phyloP scores from a whole-genome alignment of 2,329 filamentous ascomycete genomes.

The Stromatinia cepivora region DNA sequence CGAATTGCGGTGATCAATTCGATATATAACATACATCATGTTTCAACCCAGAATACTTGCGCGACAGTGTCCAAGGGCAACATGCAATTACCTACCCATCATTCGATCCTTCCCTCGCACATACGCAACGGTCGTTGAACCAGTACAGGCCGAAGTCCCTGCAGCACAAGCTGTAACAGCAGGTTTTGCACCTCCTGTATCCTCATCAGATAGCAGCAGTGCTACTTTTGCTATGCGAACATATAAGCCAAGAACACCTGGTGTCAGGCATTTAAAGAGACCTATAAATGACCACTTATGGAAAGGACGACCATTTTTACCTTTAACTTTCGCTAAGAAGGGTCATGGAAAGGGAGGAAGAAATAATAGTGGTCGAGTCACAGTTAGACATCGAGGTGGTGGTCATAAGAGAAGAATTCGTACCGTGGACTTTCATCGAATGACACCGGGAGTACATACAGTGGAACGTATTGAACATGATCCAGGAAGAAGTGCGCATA shows the following conservation, averaged over 20 bases:
- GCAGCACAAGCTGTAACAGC: conserved; percentile 42
- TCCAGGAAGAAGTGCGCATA: conserved; percentile 87
- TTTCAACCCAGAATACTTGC: conserved; percentile 65
- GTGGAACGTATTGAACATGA: conserved; percentile 97
- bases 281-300: conserved; percentile 96
- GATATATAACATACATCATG: conserved; percentile 47
- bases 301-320: conserved; percentile 83
- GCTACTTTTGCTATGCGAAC: conserved; percentile 60
- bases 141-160: conserved; percentile 42
- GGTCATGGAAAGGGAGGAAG: conserved; percentile 90
- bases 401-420: conserved; percentile 90
- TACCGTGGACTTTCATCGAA: conserved; percentile 84
- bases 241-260: conserved; percentile 91
- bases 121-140: conserved; percentile 52
- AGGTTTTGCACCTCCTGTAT: conserved; percentile 48
- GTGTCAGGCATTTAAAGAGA: conserved; percentile 84
- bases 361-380: conserved; percentile 83
- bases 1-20: conserved; percentile 16
- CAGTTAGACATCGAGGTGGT: conserved; percentile 87
- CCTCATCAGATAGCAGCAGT: conserved; percentile 43
- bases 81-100: conserved; percentile 50
- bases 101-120: conserved; percentile 47
- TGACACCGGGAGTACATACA: conserved; percentile 74
- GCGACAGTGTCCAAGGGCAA: conserved; percentile 45
- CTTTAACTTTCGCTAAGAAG: conserved; percentile 87